Base-by-base conservation (phyloP, 306 rosid species). In the Urtica urens region DNA sequence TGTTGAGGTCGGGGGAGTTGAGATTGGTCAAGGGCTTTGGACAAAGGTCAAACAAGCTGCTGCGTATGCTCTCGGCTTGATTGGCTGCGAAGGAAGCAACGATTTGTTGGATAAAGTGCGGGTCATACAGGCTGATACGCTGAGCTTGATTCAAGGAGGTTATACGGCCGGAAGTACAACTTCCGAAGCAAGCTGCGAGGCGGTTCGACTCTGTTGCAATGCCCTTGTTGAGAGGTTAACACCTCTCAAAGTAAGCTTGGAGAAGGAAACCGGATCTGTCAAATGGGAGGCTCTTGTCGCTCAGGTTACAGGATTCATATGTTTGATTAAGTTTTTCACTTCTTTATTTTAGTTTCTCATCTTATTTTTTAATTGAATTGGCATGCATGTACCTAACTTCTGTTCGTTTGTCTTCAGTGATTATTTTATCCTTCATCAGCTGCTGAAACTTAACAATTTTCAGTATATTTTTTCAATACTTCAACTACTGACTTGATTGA, bases 1-100 rank as follows among this genome's bases (percentile, higher is more conserved):
- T 59, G 94, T 75, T 67, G 97, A 90, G 73, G 94, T 90, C 46
- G 95, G 95, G 51, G 97, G 95, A 14, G 79, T 79, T n/a, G 95
- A 90, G 65, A 22, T 90, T 17, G 97, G 97, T 25, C 97, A 90
- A 67, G 97, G 97, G 77, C 84, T 90, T 5, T 90, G 97, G 97
- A 90, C 95, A 31, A 90, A 90, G 82, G 97, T 71, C 10, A 84
- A 80, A 63, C 95, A 90, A 70, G 77, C 72, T 90, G 73, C 80
- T 46, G 94, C 95, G 41, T 90, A 60, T 71, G 72, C 72, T 49
- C 95, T 90, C 21, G 44, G 74, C 39, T 60, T 66, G 51, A 62
- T 90, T 57, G 67, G 69, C 40, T 79, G 93, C 51, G 66, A 70
- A 43, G 76, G 62, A 67, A 67, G 35, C 15, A 55, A 29, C 9